These are phyloP conservation scores for Chalaropsis thielavioides DNA, from an alignment of 2,329 filamentous ascomycete species.

Conservation along the genomic window DNA sequence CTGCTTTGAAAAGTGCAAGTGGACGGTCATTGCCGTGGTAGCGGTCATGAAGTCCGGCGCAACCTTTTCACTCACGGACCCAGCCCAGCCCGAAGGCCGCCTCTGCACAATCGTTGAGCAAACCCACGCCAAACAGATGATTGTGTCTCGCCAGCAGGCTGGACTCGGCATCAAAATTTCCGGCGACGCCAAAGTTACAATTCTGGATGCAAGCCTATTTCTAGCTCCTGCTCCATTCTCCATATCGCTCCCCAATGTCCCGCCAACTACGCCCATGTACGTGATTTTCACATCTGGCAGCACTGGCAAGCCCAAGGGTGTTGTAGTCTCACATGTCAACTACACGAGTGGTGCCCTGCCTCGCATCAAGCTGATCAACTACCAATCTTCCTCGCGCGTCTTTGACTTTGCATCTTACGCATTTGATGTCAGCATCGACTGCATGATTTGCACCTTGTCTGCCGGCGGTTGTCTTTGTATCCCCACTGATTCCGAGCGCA, in stretches of 20 bases:
- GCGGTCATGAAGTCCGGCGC: slow-evolving; percentile 36
- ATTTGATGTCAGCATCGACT: slow-evolving; percentile 41
- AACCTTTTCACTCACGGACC: slow-evolving; percentile 34
- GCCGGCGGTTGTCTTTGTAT: slow-evolving; percentile 38
- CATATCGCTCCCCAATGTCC: slow-evolving; percentile 25
- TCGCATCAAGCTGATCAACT: slow-evolving; percentile 30
- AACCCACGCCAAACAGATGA: slow-evolving; percentile 27
- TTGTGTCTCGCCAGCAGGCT: slow-evolving; percentile 30
- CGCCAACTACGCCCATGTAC: slow-evolving; percentile 32
- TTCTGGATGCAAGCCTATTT: slow-evolving; percentile 10
- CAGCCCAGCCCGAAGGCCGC: slow-evolving; percentile 32
- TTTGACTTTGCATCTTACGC: slow-evolving; percentile 39
- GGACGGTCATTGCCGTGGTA: slow-evolving; percentile 32
- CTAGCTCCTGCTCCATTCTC: slow-evolving; percentile 1
- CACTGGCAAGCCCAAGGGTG: slow-evolving; percentile 49
- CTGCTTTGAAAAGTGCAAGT: slow-evolving; percentile 37
- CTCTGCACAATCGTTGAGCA: slow-evolving; percentile 33
- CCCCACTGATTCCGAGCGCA: slow-evolving; percentile 38
- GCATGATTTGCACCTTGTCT: slow-evolving; percentile 39
- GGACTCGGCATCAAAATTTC: slow-evolving; percentile 28
- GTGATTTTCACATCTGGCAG: slow-evolving; percentile 53
- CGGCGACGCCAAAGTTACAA: slow-evolving; percentile 12
- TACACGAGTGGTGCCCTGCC: slow-evolving; percentile 34
- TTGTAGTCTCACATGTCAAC: slow-evolving; percentile 36
- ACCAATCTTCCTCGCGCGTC: slow-evolving; percentile 29